Base-by-base conservation (phyloP, 1,139 yeast genomes). In the Suhomyces wounanorum region DNA sequence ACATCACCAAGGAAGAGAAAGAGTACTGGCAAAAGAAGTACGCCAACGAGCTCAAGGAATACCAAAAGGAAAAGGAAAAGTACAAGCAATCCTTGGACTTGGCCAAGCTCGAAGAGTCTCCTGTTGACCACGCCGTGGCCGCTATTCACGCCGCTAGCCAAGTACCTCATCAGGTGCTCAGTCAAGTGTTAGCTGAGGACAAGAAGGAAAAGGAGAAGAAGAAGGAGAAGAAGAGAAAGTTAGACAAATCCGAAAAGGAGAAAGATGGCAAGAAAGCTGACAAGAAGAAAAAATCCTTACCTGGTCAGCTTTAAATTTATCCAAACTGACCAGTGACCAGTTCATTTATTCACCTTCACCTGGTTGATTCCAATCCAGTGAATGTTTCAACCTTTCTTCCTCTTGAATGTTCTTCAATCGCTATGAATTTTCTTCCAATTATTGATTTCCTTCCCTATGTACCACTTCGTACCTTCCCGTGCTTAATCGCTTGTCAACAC, bases 11-110 rank as follows among this genome's bases (percentile, higher is more conserved):
- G 17, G 79, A 73, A 31, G 94, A 87, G 63, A 88, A 87, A 68
- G 81, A 78, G 52, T 80, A 81, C 59, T 91, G 95, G 94, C 87
- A 85, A 66, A 82, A 81, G 59, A 82, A 85, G 55, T 89, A 90
- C 67, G 82, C 79, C 56, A 78, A 78, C 49, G 89, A 87, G 60
- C 77, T 85, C 67, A 81, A 73, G 57, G 75, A 70, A 51, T 89
- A 89, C 69, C 86, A 84, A 59, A 75, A 70, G 52, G 85, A 78
- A 57, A 83, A 85, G 70, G 85, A 81, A 59, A 81, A 78, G 54
- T 90, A 89, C 66, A 72, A 84, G 55, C 75, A 74, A 55, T 73
- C 78, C 41, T 82, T 81, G 66, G 78, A 35, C 14, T 51, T 51
- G 21, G 33, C 45, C 48, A 46, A 33, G 47, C 48, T 28, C 25